Percentiles rank a stretch among this genome's conserved stretches.
Conservation (phyloP, 768 basidiomycete genomes). For the Suillus lakei region DNA sequence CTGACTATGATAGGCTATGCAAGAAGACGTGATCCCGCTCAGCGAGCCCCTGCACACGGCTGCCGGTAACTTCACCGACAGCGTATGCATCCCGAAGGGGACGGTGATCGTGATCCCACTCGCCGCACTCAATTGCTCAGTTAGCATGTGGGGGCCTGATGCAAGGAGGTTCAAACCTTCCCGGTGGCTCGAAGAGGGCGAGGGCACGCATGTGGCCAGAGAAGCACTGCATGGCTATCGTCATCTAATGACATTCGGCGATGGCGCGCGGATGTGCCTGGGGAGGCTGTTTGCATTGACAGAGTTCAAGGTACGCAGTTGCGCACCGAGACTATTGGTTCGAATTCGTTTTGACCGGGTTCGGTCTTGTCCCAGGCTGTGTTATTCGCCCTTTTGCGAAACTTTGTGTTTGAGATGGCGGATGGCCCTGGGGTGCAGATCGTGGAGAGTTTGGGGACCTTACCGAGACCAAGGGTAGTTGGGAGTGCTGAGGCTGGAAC, state of each 20-base stretch:
- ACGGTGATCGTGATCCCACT: conserved; percentile 44
- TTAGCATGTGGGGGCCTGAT: conserved; percentile 49
- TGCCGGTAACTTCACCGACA: conserved; percentile 32
- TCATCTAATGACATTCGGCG: conserved; percentile 49
- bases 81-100: conserved; percentile 44
- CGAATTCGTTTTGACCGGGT: not conserved
- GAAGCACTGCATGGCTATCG: conserved; percentile 41
- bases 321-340: not conserved
- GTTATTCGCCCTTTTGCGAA: conserved; percentile 44
- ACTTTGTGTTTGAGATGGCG: conserved; percentile 37
- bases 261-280: conserved; percentile 51
- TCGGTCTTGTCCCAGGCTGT: conserved; percentile 28
- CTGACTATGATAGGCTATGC: conserved; percentile 31
- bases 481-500: conserved; percentile 17
- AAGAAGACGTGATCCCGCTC: conserved; percentile 46
- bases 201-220: conserved; percentile 21
- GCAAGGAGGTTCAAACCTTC: conserved; percentile 47
- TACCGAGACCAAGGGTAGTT: conserved; percentile 41
- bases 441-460: conserved; percentile 27
- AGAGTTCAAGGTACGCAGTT: conserved; percentile 42
- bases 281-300: conserved; percentile 48
- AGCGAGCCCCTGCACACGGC: conserved; percentile 33
- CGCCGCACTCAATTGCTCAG: conserved; percentile 43
- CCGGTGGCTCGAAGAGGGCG: conserved; percentile 43
- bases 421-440: conserved; percentile 44